A percentile compares a stretch with the other conserved stretches of the same genome.
phyloP scores from a whole-genome alignment of 2,329 filamentous ascomycete species.

The Neopestalotiopsis rosae region DNA sequence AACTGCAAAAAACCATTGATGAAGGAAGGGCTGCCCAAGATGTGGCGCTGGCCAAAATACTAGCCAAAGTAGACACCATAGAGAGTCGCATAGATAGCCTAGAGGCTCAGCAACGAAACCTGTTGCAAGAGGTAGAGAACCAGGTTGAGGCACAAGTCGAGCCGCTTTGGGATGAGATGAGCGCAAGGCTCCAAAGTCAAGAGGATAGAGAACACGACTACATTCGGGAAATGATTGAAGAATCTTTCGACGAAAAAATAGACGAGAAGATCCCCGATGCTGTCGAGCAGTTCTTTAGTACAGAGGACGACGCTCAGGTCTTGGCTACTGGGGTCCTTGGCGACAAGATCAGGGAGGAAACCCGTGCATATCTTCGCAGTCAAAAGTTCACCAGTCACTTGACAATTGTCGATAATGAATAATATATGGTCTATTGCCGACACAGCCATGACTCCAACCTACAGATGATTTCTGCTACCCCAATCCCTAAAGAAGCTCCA shows the following conservation, averaged over 20 bases:
- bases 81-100: slow-evolving; percentile 10
- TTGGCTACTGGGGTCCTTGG: neutral
- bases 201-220: slow-evolving; percentile 16
- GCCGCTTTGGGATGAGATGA: slow-evolving; percentile 19
- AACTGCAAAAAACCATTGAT: neutral
- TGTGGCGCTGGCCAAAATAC: slow-evolving; percentile 9
- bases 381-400: slow-evolving; percentile 10
- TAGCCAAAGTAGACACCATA: slow-evolving; percentile 12
- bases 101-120: slow-evolving; percentile 8
- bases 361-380: slow-evolving; percentile 10
- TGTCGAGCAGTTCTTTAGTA: slow-evolving; percentile 10
- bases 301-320: slow-evolving; percentile 5
- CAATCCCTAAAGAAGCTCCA: too few species aligned
- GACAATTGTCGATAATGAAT: slow-evolving; percentile 4
- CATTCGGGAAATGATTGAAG: slow-evolving; percentile 15
- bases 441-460: too few species aligned
- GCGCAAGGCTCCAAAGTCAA: slow-evolving; percentile 11
- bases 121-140: slow-evolving; percentile 3
- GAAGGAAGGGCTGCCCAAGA: slow-evolving; percentile 4
- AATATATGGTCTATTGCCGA: neutral
- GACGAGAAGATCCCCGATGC: slow-evolving; percentile 15
- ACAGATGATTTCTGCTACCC: too few species aligned
- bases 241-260: slow-evolving; percentile 5
- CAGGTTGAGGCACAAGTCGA: slow-evolving; percentile 7
- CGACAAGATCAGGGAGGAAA: slow-evolving; percentile 15